Conservation (phyloP, 495 filamentous ascomycete species). For the Astrothelium subdiscretum region DNA sequence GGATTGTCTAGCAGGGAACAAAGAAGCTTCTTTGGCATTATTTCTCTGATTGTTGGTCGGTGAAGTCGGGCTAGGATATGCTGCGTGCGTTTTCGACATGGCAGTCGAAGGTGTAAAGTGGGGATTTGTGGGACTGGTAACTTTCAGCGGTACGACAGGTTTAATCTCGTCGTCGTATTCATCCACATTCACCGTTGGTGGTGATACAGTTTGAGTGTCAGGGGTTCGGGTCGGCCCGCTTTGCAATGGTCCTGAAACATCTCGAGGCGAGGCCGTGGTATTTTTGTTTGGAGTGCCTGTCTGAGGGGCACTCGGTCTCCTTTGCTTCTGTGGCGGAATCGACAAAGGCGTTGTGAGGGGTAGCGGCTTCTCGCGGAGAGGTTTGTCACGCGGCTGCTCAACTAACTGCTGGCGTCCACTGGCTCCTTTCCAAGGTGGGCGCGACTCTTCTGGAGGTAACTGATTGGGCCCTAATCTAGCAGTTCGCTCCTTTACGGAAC, state of each 20-base stretch:
- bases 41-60: neutral
- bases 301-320: neutral
- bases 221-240: neutral
- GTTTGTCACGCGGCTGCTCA: conserved; percentile 16
- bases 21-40: neutral
- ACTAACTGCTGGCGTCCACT: conserved; percentile 38
- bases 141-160: conserved; percentile 28
- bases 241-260: conserved; percentile 7
- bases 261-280: conserved; percentile 11
- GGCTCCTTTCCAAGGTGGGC: conserved; percentile 34
- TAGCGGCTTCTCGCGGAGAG: neutral
- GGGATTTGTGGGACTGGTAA: conserved; percentile 23
- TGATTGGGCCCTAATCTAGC: neutral
- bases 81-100: neutral
- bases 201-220: conserved; percentile 18
- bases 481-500: neutral
- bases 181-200: conserved; percentile 5
- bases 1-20: neutral
- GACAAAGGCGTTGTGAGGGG: neutral
- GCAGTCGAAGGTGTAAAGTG: conserved; percentile 19
- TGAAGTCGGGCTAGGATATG: conserved; percentile 11
- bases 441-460: conserved; percentile 27
- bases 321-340: neutral
- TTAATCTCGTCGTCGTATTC: conserved; percentile 25
- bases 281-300: neutral